Evolutionary conservation across 1,284 basidiomycete species (phyloP).

Genomic region (Cryptococcus maquisensis): DNA sequence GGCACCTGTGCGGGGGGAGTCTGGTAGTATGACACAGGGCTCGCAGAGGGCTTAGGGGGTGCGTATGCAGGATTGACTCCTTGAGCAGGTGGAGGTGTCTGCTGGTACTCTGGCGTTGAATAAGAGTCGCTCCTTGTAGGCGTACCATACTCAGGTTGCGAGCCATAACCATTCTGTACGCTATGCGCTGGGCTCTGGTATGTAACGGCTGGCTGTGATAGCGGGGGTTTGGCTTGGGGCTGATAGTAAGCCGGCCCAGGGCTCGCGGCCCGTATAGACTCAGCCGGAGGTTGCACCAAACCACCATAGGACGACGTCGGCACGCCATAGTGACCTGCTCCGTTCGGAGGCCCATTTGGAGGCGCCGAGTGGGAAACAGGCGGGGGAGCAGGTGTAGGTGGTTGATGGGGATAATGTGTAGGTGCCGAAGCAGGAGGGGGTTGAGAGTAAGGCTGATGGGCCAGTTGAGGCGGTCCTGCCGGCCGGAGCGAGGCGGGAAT

Average conservation of each 20-base stretch:
- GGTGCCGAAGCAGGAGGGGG: slow-evolving; percentile 3
- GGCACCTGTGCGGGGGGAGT: slow-evolving; percentile 2
- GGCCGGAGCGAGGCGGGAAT: slow-evolving; percentile 18
- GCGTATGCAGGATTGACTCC: slow-evolving; percentile 4
- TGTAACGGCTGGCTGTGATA: not conserved
- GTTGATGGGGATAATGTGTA: slow-evolving; percentile 5
- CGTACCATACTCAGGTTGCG: not conserved
- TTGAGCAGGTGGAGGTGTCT: slow-evolving; percentile 4
- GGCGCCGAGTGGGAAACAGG: slow-evolving; percentile 28
- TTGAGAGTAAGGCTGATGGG: slow-evolving; percentile 18
- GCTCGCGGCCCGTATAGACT: slow-evolving; percentile 11
- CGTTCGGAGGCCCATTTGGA: slow-evolving; percentile 9
- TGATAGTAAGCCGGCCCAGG: slow-evolving; percentile 14
- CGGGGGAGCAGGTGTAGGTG: slow-evolving; percentile 20
- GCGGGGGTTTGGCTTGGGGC: not conserved
- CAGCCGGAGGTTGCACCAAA: slow-evolving; percentile 13
- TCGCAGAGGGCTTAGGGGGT: not conserved
- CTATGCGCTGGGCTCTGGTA: not conserved
- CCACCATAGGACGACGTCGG: slow-evolving; percentile 26
- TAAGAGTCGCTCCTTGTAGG: slow-evolving; percentile 11
- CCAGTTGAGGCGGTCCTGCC: slow-evolving; percentile 8
- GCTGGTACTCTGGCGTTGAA: slow-evolving; percentile 7
- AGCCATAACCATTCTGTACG: not conserved
- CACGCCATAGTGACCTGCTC: slow-evolving; percentile 18
- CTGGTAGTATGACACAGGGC: not conserved